Conservation (phyloP, 2,329 filamentous ascomycete species). For the Nectriaceae sp. region DNA sequence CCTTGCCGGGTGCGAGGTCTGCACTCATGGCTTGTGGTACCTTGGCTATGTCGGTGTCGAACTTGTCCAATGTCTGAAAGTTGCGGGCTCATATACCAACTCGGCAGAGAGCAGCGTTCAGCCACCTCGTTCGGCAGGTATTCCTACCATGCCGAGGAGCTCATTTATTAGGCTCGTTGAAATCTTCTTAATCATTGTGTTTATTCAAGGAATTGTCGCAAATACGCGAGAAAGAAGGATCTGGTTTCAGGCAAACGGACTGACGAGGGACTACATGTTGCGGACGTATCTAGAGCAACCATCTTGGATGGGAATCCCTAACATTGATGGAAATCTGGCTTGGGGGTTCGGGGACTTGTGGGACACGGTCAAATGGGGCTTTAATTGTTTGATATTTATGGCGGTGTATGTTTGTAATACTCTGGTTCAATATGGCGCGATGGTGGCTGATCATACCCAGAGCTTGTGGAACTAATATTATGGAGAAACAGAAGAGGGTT, state of each 20-base stretch:
- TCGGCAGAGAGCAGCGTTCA: too few relatives aligned
- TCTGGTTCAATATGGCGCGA: too few relatives aligned
- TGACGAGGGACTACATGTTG: slow-evolving; percentile 33
- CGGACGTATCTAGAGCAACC: slow-evolving; percentile 4
- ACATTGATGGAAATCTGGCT: slow-evolving; percentile 9
- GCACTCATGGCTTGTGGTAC: too few relatives aligned
- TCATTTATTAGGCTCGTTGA: neutral
- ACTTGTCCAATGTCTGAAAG: neutral
- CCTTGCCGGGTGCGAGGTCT: too few relatives aligned
- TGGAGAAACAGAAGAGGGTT: too few relatives aligned
- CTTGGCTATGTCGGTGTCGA: neutral
- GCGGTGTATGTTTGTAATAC: too few relatives aligned
- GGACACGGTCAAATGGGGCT: neutral
- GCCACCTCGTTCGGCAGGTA: too few relatives aligned
- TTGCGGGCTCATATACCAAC: neutral
- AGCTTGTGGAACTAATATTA: too few relatives aligned
- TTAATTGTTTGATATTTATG: too few relatives aligned
- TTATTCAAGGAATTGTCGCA: slow-evolving; percentile 19
- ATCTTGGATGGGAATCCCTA: slow-evolving; percentile 5
- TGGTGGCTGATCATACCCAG: too few relatives aligned
- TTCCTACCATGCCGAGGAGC: neutral
- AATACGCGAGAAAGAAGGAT: slow-evolving; percentile 23
- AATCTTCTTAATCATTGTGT: slow-evolving; percentile 12
- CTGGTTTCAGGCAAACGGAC: slow-evolving; percentile 34
- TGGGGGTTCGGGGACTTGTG: neutral